Conservation (phyloP, 306 rosid genomes). For the Lablab purpureus region DNA sequence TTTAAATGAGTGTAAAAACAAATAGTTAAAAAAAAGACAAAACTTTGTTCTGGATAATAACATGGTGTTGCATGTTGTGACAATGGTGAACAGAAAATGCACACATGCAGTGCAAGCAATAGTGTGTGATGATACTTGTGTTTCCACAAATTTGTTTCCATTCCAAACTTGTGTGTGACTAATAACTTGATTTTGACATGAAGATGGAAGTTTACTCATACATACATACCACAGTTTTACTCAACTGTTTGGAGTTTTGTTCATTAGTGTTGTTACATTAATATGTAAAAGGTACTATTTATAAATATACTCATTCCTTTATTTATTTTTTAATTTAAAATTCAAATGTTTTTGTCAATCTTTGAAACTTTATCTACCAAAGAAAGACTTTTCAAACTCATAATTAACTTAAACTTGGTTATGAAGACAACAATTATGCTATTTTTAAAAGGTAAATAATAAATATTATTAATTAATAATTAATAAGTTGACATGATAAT, state of each 20-base stretch:
- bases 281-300: neutral
- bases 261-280: neutral
- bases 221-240: neutral
- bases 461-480: neutral
- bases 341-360: neutral
- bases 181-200: slow-evolving; percentile 30
- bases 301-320: neutral
- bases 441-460: neutral
- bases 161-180: slow-evolving; percentile 21
- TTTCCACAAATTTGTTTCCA: neutral
- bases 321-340: neutral
- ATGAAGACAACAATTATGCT: neutral
- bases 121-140: neutral
- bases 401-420: neutral
- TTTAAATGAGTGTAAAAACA: neutral
- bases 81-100: neutral
- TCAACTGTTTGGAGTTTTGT: neutral
- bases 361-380: neutral
- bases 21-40: neutral
- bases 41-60: neutral
- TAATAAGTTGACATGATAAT: no score
- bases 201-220: slow-evolving; percentile 6
- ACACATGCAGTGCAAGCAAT: neutral
- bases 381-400: no score
- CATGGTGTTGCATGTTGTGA: slow-evolving; percentile 21